Conservation (phyloP, 2,329 filamentous ascomycete species). For the Diplodia intermedia region DNA sequence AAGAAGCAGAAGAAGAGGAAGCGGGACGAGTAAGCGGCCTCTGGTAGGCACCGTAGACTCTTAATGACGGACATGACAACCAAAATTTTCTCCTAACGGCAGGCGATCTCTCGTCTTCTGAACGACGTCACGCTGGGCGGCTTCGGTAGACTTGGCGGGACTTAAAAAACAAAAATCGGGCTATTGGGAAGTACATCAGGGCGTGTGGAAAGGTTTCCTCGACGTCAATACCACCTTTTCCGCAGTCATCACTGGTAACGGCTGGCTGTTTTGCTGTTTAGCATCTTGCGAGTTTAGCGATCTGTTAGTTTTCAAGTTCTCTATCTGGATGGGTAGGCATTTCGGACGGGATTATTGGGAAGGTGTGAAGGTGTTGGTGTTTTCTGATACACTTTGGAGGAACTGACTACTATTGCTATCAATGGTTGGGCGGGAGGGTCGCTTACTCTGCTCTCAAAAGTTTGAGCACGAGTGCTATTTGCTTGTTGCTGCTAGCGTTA, state of each 20-base stretch:
- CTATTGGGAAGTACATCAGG: constrained; percentile 26
- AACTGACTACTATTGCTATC: constrained; percentile 20
- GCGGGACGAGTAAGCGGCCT: constrained; percentile 61
- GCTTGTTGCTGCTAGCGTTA: constrained; percentile 27
- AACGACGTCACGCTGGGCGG: constrained; percentile 44
- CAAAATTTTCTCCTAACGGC: constrained; percentile 25
- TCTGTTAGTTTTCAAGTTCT: constrained; percentile 16
- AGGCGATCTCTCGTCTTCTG: constrained; percentile 39
- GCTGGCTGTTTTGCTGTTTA: constrained; percentile 27
- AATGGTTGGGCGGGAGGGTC: constrained; percentile 26
- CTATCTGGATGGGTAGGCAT: constrained; percentile 19
- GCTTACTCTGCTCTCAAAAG: constrained; percentile 28
- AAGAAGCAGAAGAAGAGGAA: constrained; percentile 70
- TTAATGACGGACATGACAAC: constrained; percentile 26
- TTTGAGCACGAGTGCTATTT: constrained; percentile 17
- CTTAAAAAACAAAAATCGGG: constrained; percentile 33
- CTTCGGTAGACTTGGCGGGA: constrained; percentile 43
- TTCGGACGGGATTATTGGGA: constrained; percentile 10
- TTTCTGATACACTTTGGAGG: constrained; percentile 16
- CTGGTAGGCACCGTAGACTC: constrained; percentile 17
- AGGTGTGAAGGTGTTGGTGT: constrained; percentile 30
- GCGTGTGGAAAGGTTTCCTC: constrained; percentile 23
- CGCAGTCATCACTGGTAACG: constrained; percentile 15
- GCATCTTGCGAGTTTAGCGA: constrained; percentile 29
- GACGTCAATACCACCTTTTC: constrained; percentile 20